Evolutionary conservation across 2,329 filamentous ascomycete genomes (phyloP), one percentile per base, ranked within the genome.

Genomic region (Pseudogymnoascus sp.): DNA sequence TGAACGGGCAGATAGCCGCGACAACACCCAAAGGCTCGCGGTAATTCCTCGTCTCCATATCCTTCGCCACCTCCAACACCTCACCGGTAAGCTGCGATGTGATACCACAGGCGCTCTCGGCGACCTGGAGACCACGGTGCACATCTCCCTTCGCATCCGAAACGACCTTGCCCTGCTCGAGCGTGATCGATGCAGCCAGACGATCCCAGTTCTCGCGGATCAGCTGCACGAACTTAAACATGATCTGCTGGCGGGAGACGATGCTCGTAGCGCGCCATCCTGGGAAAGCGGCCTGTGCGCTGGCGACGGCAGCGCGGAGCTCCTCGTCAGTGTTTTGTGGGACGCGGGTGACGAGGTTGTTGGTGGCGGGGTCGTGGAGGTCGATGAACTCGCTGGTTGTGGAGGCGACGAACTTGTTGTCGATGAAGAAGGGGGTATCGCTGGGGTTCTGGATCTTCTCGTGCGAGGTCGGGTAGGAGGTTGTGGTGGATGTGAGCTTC

Each of bases 91-190:
- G 79, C 71, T 92, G 82, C 67, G 90, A 89, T 0, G 89, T 88
- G 59, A 90, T 90, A 56, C 81, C 87, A 70, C 89, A 89, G 19
- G 89, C 86, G 5, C 87, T 88, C 78, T 94, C 89, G 2, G 90
- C 90, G 23, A 94, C 89, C 77, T 94, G 89, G 62, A 94, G 78
- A 52, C 89, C 89, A 66, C 89, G 81, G 57, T 92, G 80, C 19
- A 94, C 89, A 72, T 94, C 89, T 45, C 89, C 89, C 73, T 80
- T 86, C 34, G 89, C 89, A 72, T 94, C 89, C 59, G 86, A 86
- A 72, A 92, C 86, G 0, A 89, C 94, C 82, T 94, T 94, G 72
- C 89, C 89, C 77, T 94, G 89, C 77, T 94, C 89, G 60, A 92
- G 79, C 5, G 88, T 92, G 72, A 94, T 94, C 75, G 86, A 90